Evolutionary conservation across 129 eudicot species (phyloP).

Genomic region (Dittrichia graveolens): DNA sequence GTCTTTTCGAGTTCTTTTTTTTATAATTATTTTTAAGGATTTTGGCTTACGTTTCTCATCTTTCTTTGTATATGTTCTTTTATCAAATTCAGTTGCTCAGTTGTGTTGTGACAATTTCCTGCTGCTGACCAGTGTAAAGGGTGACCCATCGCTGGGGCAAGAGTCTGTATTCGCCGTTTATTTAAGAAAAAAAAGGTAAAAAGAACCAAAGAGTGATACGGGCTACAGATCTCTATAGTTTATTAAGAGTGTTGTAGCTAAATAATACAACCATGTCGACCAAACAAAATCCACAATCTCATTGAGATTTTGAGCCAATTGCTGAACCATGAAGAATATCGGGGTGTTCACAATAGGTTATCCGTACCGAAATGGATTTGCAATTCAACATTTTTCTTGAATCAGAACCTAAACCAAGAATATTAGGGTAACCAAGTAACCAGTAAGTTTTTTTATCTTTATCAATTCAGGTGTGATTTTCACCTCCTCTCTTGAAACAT

Average conservation of each 20-base stretch:
- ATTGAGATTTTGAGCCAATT: not conserved
- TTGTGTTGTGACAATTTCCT: conserved; percentile 15
- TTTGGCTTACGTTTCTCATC: not conserved
- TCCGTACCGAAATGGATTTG: not conserved
- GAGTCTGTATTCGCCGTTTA: too few relatives aligned
- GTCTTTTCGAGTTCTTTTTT: conserved; percentile 6
- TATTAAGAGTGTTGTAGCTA: not conserved
- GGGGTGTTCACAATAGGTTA: too few relatives aligned
- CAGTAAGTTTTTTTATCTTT: too few relatives aligned
- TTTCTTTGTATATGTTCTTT: conserved; percentile 6
- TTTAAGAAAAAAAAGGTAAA: too few relatives aligned
- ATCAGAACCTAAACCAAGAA: not conserved
- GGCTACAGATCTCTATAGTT: conserved; percentile 12
- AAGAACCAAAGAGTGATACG: too few relatives aligned
- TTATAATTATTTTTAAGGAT: not conserved
- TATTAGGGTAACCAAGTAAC: too few relatives aligned
- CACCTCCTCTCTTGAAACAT: not conserved
- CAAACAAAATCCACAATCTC: not conserved
- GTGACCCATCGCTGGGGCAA: too few relatives aligned
- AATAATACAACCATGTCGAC: not conserved
- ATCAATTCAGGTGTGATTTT: too few relatives aligned
- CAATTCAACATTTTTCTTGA: conserved; percentile 4
- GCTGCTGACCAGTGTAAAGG: not conserved
- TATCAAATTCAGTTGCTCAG: not conserved
- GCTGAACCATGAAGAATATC: not conserved